These are phyloP conservation scores for Teratosphaeria nubilosa DNA, from an alignment of 2,329 filamentous ascomycete species.

Conservation along the genomic window DNA sequence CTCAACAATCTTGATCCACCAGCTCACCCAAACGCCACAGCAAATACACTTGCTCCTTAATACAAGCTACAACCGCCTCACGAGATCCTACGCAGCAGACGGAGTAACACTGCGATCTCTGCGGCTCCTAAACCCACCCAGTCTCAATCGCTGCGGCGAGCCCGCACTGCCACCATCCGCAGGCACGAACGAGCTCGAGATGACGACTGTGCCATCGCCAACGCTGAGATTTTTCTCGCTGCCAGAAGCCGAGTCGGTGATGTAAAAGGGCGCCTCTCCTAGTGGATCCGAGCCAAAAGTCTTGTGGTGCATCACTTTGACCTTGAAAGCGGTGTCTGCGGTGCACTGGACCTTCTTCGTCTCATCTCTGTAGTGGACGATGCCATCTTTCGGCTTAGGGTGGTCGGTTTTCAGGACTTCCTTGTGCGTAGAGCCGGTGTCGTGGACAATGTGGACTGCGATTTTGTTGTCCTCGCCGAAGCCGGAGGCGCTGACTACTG, in stretches of 20 bases:
- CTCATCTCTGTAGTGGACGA: constrained; percentile 54
- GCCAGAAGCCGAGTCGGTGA: constrained; percentile 66
- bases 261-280: constrained; percentile 78
- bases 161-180: constrained; percentile 11
- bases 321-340: constrained; percentile 74
- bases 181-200: constrained; percentile 20
- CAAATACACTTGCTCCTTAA: background rate
- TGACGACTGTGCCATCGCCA: constrained; percentile 66
- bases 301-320: constrained; percentile 76
- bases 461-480: constrained; percentile 45
- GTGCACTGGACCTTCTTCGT: constrained; percentile 56
- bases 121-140: constrained; percentile 16
- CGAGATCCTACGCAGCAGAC: constrained; percentile 9
- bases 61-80: background rate
- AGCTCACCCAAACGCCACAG: background rate
- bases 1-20: background rate
- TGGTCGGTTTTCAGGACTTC: constrained; percentile 87
- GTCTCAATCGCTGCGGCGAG: constrained; percentile 9
- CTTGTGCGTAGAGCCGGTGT: constrained; percentile 54
- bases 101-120: constrained; percentile 24
- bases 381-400: constrained; percentile 59
- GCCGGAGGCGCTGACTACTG: constrained; percentile 65
- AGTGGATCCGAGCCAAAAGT: constrained; percentile 69
- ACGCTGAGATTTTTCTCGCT: constrained; percentile 61
- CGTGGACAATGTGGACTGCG: constrained; percentile 25